Evolutionary conservation across 106 monocot species (phyloP).

Genomic region (Allium sativum): DNA sequence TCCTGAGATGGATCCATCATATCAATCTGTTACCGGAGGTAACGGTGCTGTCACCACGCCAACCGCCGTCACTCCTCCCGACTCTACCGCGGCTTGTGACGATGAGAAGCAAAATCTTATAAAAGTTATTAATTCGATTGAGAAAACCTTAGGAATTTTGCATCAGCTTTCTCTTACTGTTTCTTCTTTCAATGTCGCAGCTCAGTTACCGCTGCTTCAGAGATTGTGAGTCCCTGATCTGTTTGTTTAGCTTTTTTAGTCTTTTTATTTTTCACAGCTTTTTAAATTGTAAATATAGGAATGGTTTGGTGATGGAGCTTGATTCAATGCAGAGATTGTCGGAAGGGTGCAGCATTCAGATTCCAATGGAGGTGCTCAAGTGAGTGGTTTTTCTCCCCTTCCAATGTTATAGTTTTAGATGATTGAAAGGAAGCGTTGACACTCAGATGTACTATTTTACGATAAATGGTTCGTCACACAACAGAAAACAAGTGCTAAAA

Average conservation of each 20-base stretch:
- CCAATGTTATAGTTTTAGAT: background rate
- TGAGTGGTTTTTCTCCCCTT: conserved; percentile 19
- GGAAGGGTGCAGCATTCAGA: conserved; percentile 74
- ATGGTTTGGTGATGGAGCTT: conserved; percentile 62
- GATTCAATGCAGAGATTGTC: conserved; percentile 88
- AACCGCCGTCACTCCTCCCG: conserved; percentile 4
- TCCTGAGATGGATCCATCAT: background rate
- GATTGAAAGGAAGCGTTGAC: background rate
- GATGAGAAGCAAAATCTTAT: conserved; percentile 52
- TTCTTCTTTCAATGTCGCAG: conserved; percentile 78
- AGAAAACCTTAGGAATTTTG: conserved; percentile 76
- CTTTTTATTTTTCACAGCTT: background rate
- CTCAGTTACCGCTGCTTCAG: conserved; percentile 82
- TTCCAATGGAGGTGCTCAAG: conserved; percentile 94
- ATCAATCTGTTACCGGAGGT: conserved; percentile 3
- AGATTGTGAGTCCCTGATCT: conserved; percentile 37
- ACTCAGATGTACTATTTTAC: too few species aligned
- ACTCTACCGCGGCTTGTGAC: conserved; percentile 16
- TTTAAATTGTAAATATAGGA: conserved; percentile 32
- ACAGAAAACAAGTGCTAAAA: too few species aligned
- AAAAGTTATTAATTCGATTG: conserved; percentile 53
- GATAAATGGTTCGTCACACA: too few species aligned
- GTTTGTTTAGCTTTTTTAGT: background rate
- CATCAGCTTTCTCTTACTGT: conserved; percentile 93
- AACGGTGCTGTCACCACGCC: conserved; percentile 6